Evolutionary conservation across 352 stramenopile genomes (phyloP).

Genomic region (Phytophthora agathidicida): DNA sequence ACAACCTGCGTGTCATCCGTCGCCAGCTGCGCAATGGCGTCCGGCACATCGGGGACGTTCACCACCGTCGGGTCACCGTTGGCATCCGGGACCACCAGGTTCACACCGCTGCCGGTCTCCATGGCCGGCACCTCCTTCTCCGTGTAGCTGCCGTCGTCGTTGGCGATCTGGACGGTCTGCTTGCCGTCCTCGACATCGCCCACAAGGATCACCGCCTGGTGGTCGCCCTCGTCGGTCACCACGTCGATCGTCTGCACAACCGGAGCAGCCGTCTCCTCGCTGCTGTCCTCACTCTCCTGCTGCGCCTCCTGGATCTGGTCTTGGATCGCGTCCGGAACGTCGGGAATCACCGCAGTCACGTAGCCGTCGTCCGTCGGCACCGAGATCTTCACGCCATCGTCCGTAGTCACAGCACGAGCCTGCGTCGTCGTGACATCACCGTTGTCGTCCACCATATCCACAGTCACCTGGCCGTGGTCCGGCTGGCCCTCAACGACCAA

Average conservation of each 20-base stretch:
- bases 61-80: neutral
- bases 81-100: neutral
- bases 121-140: neutral
- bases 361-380: neutral
- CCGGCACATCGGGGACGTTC: slow-evolving; percentile 1
- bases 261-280: neutral
- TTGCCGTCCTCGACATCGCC: slow-evolving; percentile 1
- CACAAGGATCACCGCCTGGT: slow-evolving; percentile 2
- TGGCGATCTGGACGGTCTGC: neutral
- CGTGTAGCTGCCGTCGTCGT: neutral
- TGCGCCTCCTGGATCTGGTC: neutral
- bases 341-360: neutral
- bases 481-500: slow-evolving; percentile 1
- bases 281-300: neutral
- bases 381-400: neutral
- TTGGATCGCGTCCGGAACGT: too few relatives aligned
- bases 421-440: neutral
- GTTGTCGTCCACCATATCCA: slow-evolving; percentile 1
- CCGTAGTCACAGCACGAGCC: neutral
- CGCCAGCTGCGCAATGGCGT: slow-evolving; percentile 16
- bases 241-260: slow-evolving; percentile 1
- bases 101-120: slow-evolving; percentile 1
- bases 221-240: neutral
- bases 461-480: slow-evolving; percentile 1
- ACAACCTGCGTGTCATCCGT: slow-evolving; percentile 1